These are phyloP conservation scores for Penicillium arizonense DNA, from an alignment of 495 filamentous ascomycete genomes.

Conservation along the genomic window DNA sequence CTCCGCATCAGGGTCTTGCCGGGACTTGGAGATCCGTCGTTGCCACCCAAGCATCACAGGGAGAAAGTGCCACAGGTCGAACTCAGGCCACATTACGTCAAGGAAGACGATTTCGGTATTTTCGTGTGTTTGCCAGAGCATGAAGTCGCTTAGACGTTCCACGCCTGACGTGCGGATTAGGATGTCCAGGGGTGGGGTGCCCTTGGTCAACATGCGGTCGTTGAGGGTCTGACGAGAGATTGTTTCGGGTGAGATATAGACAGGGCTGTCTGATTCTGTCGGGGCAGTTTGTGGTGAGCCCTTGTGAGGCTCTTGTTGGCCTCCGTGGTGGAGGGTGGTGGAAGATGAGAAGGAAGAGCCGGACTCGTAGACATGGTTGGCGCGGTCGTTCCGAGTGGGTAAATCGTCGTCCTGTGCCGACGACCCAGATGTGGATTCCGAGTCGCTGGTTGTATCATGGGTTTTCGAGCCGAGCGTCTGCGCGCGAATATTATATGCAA, in stretches of 20 bases:
- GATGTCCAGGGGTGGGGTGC: slow-evolving; percentile 82
- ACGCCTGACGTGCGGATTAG: slow-evolving; percentile 90
- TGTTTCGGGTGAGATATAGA: slow-evolving; percentile 68
- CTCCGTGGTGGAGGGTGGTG: slow-evolving; percentile 46
- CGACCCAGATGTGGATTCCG: slow-evolving; percentile 34
- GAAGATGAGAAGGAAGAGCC: slow-evolving; percentile 56
- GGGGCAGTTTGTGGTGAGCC: slow-evolving; percentile 19
- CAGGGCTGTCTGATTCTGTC: slow-evolving; percentile 19
- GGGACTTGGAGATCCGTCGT: slow-evolving; percentile 55
- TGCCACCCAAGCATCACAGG: slow-evolving; percentile 94
- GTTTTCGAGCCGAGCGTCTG: slow-evolving; percentile 46
- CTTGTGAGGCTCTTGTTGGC: slow-evolving; percentile 31
- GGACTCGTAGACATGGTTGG: slow-evolving; percentile 50
- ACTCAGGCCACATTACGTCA: slow-evolving; percentile 93
- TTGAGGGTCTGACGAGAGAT: slow-evolving; percentile 80
- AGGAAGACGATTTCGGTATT: slow-evolving; percentile 90
- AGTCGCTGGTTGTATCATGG: slow-evolving; percentile 37
- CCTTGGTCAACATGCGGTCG: slow-evolving; percentile 79
- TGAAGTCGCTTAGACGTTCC: slow-evolving; percentile 88
- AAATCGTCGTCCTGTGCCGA: slow-evolving; percentile 35
- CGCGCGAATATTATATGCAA: slow-evolving; percentile 75
- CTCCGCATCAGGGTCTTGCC: slow-evolving; percentile 41
- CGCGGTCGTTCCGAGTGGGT: slow-evolving; percentile 23
- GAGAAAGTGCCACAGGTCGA: slow-evolving; percentile 91
- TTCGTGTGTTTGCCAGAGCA: slow-evolving; percentile 97